phyloP scores from a whole-genome alignment of 495 filamentous ascomycete genomes.

The Entonaema liquescens region DNA sequence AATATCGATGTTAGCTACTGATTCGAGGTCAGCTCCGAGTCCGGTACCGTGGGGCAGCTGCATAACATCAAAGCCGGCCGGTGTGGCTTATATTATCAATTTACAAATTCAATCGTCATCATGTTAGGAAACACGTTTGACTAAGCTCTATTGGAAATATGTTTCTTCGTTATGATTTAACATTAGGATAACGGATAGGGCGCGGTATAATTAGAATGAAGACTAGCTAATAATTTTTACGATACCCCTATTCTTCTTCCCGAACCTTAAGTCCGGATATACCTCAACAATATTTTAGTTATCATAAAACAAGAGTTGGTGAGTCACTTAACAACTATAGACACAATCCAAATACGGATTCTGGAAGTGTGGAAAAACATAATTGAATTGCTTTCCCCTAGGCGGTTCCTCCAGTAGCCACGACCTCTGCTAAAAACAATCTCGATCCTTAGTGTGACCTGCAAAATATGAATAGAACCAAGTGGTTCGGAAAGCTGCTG shows the following conservation, averaged over 20 bases:
- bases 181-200: background rate
- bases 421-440: too few species aligned
- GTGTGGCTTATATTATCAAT: background rate
- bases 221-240: background rate
- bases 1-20: slow-evolving; percentile 1
- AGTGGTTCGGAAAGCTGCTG: too few species aligned
- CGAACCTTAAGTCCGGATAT: background rate
- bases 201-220: background rate
- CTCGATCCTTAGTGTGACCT: too few species aligned
- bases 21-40: slow-evolving; percentile 32
- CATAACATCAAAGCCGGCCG: background rate
- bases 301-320: too few species aligned
- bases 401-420: too few species aligned
- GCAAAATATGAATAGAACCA: too few species aligned
- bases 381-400: too few species aligned
- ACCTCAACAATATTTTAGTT: too few species aligned
- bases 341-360: too few species aligned
- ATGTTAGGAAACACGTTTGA: background rate
- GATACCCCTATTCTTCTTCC: background rate
- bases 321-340: too few species aligned
- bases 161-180: background rate
- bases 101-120: background rate
- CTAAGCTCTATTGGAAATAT: background rate
- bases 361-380: too few species aligned
- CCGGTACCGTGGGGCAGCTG: slow-evolving; percentile 22